These are phyloP conservation scores for Eucalyptus victrix DNA, from an alignment of 345 rosid genomes.

Conservation along the genomic window DNA sequence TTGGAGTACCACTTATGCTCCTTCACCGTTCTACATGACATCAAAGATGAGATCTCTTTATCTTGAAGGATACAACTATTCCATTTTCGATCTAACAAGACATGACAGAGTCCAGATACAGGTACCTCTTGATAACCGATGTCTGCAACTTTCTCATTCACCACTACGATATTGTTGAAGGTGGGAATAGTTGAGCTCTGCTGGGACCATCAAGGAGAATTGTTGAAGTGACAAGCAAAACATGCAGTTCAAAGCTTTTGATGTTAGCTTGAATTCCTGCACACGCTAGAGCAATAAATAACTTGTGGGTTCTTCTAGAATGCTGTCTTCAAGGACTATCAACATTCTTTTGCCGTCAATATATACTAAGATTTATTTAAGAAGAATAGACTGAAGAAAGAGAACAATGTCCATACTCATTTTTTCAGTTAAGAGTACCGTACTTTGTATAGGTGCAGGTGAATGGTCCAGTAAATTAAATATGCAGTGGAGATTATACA, in stretches of 20 bases:
- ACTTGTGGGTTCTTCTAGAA: neutral
- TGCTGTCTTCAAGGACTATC: neutral
- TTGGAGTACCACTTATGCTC: conserved; percentile 76
- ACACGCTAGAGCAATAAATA: neutral
- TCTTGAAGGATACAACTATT: conserved; percentile 56
- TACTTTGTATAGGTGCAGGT: neutral
- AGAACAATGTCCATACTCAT: neutral
- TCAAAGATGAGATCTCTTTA: conserved; percentile 66
- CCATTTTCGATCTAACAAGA: conserved; percentile 54
- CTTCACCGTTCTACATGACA: conserved; percentile 73
- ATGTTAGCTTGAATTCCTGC: neutral
- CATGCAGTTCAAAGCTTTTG: neutral
- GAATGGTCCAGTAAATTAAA: neutral
- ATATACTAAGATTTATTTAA: neutral
- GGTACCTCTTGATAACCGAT: conserved; percentile 14
- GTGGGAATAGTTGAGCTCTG: neutral
- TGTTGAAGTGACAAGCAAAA: neutral
- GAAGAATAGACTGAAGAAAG: neutral
- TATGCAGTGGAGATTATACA: neutral
- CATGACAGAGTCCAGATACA: conserved; percentile 55
- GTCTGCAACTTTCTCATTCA: neutral
- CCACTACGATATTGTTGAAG: neutral
- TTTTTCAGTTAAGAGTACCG: neutral
- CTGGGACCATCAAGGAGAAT: neutral
- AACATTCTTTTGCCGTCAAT: neutral